Percentiles rank a stretch among this genome's conserved stretches.
Conservation (phyloP, 2,329 filamentous ascomycete species). For the Monosporascus sp. region DNA sequence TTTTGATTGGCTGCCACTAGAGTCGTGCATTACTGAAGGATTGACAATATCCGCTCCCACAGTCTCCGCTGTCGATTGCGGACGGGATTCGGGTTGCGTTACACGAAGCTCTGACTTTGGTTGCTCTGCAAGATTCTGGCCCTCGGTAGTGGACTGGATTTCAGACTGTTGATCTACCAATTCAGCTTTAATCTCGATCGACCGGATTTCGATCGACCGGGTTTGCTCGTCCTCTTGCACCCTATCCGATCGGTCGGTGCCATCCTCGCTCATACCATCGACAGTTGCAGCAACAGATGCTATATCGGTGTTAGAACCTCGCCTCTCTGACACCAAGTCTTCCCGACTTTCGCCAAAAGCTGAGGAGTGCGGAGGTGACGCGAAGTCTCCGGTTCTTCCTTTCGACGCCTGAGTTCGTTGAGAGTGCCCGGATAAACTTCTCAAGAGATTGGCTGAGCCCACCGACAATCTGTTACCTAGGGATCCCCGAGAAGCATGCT, state of each 20-base stretch:
- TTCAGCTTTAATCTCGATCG: slow-evolving; percentile 37
- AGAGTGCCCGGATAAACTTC: slow-evolving; percentile 36
- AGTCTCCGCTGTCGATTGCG: slow-evolving; percentile 23
- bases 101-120: slow-evolving; percentile 4
- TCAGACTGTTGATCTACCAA: slow-evolving; percentile 21
- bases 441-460: slow-evolving; percentile 40
- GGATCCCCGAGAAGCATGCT: slow-evolving; percentile 29
- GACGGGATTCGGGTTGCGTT: slow-evolving; percentile 7
- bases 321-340: slow-evolving; percentile 35
- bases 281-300: slow-evolving; percentile 55
- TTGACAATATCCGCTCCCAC: slow-evolving; percentile 23
- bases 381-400: slow-evolving; percentile 16
- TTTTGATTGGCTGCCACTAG: slow-evolving; percentile 13
- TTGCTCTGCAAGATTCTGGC: slow-evolving; percentile 1
- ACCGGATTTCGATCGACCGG: slow-evolving; percentile 35
- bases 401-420: slow-evolving; percentile 20
- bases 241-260: slow-evolving; percentile 27
- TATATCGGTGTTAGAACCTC: slow-evolving; percentile 35
- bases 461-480: slow-evolving; percentile 45
- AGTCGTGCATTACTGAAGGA: slow-evolving; percentile 8
- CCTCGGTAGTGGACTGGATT: slow-evolving; percentile 4
- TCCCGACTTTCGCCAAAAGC: slow-evolving; percentile 38
- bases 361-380: slow-evolving; percentile 10
- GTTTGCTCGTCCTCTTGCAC: slow-evolving; percentile 16
- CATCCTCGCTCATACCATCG: slow-evolving; percentile 46